These are phyloP conservation scores for Nyctanthes arbortristis DNA, from an alignment of 257 asterid genomes.

Conservation along the genomic window DNA sequence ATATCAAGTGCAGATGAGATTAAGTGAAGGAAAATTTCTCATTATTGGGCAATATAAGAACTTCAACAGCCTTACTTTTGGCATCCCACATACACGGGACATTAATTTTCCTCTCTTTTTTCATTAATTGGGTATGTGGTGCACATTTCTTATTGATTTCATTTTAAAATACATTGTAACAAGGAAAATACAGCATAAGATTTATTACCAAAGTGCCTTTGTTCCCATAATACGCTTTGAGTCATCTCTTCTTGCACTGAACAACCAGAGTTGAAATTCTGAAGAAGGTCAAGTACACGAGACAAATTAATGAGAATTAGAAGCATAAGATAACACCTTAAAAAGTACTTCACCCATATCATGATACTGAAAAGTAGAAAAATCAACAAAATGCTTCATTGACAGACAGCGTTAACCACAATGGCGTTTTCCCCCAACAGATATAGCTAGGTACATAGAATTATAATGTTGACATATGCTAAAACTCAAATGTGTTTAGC, in stretches of 20 bases:
- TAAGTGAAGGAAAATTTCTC: neutral
- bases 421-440: neutral
- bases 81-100: neutral
- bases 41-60: neutral
- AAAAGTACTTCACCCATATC: neutral
- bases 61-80: neutral
- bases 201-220: constrained; percentile 38
- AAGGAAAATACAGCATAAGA: constrained; percentile 9
- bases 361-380: neutral
- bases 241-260: constrained; percentile 23
- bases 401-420: neutral
- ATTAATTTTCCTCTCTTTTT: neutral
- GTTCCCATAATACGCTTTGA: constrained; percentile 22
- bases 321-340: neutral
- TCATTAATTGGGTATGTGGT: neutral
- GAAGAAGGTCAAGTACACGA: constrained; percentile 1
- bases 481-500: constrained; percentile 1
- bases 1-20: constrained; percentile 10
- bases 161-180: neutral
- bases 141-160: neutral
- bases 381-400: neutral
- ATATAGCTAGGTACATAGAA: neutral
- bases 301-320: neutral
- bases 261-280: constrained; percentile 25
- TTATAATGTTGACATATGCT: neutral